phyloP scores from a whole-genome alignment of 371 early-diverging fungal species.

The Fennellomyces sp. region DNA sequence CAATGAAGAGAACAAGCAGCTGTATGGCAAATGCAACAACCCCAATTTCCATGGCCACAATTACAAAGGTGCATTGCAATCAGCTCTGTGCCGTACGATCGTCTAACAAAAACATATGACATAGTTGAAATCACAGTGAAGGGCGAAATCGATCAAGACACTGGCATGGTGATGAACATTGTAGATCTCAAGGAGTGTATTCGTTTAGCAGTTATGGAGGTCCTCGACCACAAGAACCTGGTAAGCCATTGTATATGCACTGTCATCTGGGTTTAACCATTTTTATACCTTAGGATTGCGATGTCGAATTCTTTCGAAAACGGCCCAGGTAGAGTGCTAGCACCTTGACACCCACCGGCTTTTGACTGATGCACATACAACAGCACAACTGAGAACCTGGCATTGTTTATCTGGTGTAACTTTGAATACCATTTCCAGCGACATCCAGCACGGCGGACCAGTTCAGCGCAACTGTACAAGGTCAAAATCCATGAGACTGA shows the following conservation, averaged over 20 bases:
- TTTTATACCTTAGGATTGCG: slow-evolving; percentile 62
- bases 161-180: slow-evolving; percentile 91
- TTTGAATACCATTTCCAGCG: slow-evolving; percentile 48
- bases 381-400: slow-evolving; percentile 91
- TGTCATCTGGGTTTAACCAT: too few species aligned
- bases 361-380: too few species aligned
- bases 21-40: slow-evolving; percentile 92
- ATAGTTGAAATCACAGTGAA: slow-evolving; percentile 79
- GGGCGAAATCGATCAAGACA: slow-evolving; percentile 72
- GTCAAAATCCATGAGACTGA: slow-evolving; percentile 78
- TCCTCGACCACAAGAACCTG: slow-evolving; percentile 86
- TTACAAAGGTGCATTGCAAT: slow-evolving; percentile 62
- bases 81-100: too few species aligned
- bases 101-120: background rate
- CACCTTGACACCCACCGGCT: too few species aligned
- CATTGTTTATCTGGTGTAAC: slow-evolving; percentile 81
- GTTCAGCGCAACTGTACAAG: slow-evolving; percentile 53
- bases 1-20: slow-evolving; percentile 67
- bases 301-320: slow-evolving; percentile 73
- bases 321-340: slow-evolving; percentile 43
- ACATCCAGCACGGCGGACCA: slow-evolving; percentile 27
- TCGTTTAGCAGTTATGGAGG: slow-evolving; percentile 69
- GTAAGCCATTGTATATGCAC: slow-evolving; percentile 26
- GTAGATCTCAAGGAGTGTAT: slow-evolving; percentile 81
- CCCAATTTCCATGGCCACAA: slow-evolving; percentile 90